Conservation (phyloP, 768 basidiomycete genomes). For the Xerocomellus dryophilus region DNA sequence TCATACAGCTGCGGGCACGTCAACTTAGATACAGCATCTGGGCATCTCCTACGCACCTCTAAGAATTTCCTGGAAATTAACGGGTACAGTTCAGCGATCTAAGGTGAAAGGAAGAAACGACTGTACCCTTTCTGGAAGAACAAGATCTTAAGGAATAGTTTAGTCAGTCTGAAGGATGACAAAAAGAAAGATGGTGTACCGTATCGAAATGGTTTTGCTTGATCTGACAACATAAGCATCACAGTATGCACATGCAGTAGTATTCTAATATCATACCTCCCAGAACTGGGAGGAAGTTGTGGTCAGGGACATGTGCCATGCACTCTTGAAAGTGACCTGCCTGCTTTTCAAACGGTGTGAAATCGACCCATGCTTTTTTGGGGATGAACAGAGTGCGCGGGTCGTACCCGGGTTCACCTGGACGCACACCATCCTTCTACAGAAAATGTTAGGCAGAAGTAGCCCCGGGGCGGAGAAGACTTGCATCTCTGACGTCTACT, state of each 20-base stretch:
- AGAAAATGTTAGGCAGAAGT: neutral
- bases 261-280: constrained; percentile 48
- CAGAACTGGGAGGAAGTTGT: constrained; percentile 50
- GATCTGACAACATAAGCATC: constrained; percentile 55
- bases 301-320: neutral
- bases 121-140: constrained; percentile 97
- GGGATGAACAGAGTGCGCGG: constrained; percentile 86
- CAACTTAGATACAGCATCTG: neutral
- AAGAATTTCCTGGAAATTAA: constrained; percentile 66
- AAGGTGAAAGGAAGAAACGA: constrained; percentile 5
- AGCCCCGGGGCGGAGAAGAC: constrained; percentile 12
- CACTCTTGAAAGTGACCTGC: constrained; percentile 31
- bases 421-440: constrained; percentile 77
- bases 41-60: constrained; percentile 45
- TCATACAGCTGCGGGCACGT: constrained; percentile 65
- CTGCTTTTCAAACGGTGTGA: constrained; percentile 96
- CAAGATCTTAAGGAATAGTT: constrained; percentile 50
- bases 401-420: constrained; percentile 85
- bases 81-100: constrained; percentile 3
- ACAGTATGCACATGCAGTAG: neutral
- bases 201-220: constrained; percentile 98
- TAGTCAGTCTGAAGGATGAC: constrained; percentile 14
- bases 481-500: constrained; percentile 65
- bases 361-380: constrained; percentile 66
- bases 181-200: constrained; percentile 35